phyloP scores from a whole-genome alignment of 164 flowering plant species.

The Dillenia suffruticosa region DNA sequence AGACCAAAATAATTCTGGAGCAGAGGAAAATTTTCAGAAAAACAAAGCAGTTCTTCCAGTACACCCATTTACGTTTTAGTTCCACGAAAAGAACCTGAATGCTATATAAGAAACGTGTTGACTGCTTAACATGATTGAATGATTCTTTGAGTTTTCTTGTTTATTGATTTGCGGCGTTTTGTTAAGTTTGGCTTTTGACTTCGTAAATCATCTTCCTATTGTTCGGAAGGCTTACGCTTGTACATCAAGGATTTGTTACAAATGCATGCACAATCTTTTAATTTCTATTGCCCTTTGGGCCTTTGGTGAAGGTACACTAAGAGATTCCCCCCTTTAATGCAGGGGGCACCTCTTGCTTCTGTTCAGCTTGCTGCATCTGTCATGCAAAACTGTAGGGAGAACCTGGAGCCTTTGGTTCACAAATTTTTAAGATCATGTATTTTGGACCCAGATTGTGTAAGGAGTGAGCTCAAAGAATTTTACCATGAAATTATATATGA shows the following conservation, averaged over 20 bases:
- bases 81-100: too few relatives aligned
- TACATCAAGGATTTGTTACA: too few relatives aligned
- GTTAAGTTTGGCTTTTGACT: neutral
- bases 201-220: too few relatives aligned
- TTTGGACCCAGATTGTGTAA: constrained; percentile 53
- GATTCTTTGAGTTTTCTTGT: too few relatives aligned
- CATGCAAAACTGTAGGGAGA: constrained; percentile 50
- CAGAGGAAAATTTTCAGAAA: too few relatives aligned
- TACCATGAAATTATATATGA: constrained; percentile 80
- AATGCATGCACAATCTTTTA: too few relatives aligned
- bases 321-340: constrained; percentile 10
- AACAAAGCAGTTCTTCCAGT: too few relatives aligned
- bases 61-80: too few relatives aligned
- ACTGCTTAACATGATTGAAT: too few relatives aligned
- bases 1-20: too few relatives aligned
- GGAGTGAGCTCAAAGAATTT: constrained; percentile 60
- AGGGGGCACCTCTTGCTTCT: constrained; percentile 61
- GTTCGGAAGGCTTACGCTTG: too few relatives aligned
- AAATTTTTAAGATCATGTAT: constrained; percentile 67
- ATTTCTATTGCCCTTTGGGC: neutral
- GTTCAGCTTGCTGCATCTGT: constrained; percentile 65
- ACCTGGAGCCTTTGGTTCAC: constrained; percentile 57
- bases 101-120: too few relatives aligned
- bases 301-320: neutral
- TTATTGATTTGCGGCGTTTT: neutral